Percentiles rank a stretch among this genome's conserved stretches.
Conservation (phyloP, 2,329 filamentous ascomycete genomes). For the Aaosphaeria arxii region DNA sequence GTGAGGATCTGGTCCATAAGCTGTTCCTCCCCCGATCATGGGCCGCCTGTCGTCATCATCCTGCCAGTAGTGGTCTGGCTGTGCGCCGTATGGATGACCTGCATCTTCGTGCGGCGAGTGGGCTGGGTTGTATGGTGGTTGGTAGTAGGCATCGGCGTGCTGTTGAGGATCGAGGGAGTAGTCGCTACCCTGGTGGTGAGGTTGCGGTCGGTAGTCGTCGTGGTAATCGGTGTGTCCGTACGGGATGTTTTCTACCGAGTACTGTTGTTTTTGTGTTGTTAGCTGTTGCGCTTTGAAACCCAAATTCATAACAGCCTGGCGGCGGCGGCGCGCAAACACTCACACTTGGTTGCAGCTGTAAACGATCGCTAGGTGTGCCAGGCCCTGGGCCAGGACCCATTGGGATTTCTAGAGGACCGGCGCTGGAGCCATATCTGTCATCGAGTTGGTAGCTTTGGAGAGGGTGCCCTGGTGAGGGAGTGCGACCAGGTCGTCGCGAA, state of each 20-base stretch:
- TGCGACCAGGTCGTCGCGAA: constrained; percentile 50
- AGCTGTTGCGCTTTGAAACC: not conserved
- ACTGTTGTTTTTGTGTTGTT: constrained; percentile 45
- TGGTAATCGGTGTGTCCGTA: constrained; percentile 61
- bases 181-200: constrained; percentile 55
- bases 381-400: constrained; percentile 54
- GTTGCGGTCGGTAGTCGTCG: constrained; percentile 47
- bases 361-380: constrained; percentile 67
- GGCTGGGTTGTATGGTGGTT: constrained; percentile 73
- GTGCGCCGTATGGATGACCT: constrained; percentile 49
- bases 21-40: constrained; percentile 65
- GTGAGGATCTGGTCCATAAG: constrained; percentile 61
- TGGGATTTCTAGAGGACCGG: constrained; percentile 65
- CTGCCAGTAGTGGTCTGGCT: constrained; percentile 56
- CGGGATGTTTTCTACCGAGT: constrained; percentile 69
- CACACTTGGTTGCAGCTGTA: constrained; percentile 82
- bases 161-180: constrained; percentile 78
- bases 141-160: constrained; percentile 85
- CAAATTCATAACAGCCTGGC: not conserved
- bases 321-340: constrained; percentile 35
- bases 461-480: constrained; percentile 75
- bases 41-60: constrained; percentile 71
- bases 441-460: constrained; percentile 78
- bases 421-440: constrained; percentile 63
- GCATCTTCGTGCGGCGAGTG: constrained; percentile 56